phyloP scores from a whole-genome alignment of 768 basidiomycete species.

The Polyporus arcularius region DNA sequence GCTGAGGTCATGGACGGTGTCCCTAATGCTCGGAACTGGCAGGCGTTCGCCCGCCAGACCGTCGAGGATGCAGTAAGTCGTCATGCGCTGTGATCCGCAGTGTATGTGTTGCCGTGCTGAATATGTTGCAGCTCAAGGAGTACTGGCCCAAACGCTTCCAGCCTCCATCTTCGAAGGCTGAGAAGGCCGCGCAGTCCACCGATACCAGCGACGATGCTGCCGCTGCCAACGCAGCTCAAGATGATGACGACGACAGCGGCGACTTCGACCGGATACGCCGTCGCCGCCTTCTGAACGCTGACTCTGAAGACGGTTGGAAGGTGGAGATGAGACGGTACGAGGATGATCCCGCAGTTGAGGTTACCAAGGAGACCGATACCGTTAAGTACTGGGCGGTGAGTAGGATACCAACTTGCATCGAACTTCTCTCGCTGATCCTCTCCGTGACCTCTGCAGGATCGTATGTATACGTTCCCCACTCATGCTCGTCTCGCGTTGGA shows the following conservation, averaged over 20 bases:
- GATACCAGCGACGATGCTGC: not conserved
- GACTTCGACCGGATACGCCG: not conserved
- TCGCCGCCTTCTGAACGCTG: conserved; percentile 2
- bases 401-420: too few species aligned
- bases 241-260: not conserved
- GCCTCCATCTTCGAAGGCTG: too few species aligned
- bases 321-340: conserved; percentile 19
- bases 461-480: conserved; percentile 10
- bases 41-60: not conserved
- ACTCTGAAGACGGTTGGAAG: conserved; percentile 20
- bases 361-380: conserved; percentile 18
- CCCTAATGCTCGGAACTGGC: not conserved
- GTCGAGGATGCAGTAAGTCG: not conserved
- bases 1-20: not conserved
- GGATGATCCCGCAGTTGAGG: conserved; percentile 7
- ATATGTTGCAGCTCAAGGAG: not conserved
- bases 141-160: too few species aligned
- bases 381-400: conserved; percentile 20
- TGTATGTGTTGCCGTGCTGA: too few species aligned
- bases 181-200: not conserved
- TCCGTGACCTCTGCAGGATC: too few species aligned
- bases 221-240: too few species aligned
- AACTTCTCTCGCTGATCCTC: too few species aligned
- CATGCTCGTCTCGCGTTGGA: conserved; percentile 13
- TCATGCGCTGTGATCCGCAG: not conserved